Base-by-base conservation (phyloP, 1,284 basidiomycete species). In the Hemileia vastatrix region DNA sequence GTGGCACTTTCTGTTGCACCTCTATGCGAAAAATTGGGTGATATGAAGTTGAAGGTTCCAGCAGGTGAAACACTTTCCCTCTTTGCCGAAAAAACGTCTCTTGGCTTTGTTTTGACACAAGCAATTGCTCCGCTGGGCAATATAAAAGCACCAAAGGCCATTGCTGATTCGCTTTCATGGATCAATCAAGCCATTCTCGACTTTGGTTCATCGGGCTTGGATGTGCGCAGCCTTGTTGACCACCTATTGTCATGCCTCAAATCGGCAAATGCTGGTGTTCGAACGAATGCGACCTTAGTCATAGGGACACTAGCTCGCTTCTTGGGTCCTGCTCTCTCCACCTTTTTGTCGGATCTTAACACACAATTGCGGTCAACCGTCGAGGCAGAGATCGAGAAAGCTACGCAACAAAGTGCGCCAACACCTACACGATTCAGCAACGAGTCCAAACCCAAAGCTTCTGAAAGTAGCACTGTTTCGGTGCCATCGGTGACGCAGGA, bases 61-160 rank as follows among this genome's bases (percentile, higher is more conserved):
- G 89, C 93, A n/a, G 88, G 90, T 36, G 95, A 98, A 56, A 83
- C 89, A 0, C 78, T 99, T 13, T 72, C 83, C 1, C 71, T 83
- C 0, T 94, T 91, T 71, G 86, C 90, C 0, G 95, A 98, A 77
- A 92, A 87, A 77, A 92, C 90, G 0, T 95, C 91, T 1, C 78
- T 97, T 57, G 92, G 94, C 56, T 97, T 97, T 74, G 88, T 98
- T 11, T 81, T 99, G 1, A 84, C 83, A 61, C 94, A 96, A 81
- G 91, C 85, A 0, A 96, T 93, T 73, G 92, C 94, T 23, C 84
- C 92, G 0, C 78, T 96, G 70, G 82, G 83, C 15, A 94, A 92
- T 76, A 90, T 90, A 74, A 98, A 98, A 76, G 94, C 94, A 0
- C 94, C 94, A 0, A 99, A 98, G 77, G 90, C 93, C 31, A 82